Percentiles rank a stretch among this genome's conserved stretches.
These are phyloP conservation scores for Auriculariales sp. DNA, from an alignment of 768 basidiomycete species.

Conservation along the genomic window DNA sequence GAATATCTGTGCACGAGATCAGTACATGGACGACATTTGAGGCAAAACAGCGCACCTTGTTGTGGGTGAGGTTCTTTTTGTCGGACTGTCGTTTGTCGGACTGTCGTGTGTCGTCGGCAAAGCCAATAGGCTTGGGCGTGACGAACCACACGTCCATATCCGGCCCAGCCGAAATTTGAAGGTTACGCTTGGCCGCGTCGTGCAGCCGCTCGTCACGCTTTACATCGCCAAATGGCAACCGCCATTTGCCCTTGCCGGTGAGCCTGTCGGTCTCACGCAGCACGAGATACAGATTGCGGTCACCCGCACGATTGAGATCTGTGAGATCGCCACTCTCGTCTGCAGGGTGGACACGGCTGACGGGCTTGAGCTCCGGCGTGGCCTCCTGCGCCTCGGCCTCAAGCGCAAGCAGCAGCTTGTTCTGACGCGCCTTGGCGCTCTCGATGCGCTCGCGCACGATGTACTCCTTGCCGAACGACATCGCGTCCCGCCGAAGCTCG, in stretches of 20 bases:
- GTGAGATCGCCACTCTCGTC: constrained; percentile 47
- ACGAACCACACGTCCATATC: constrained; percentile 92
- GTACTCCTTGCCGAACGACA: constrained; percentile 57
- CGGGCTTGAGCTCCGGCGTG: constrained; percentile 16
- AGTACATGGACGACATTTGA: neutral
- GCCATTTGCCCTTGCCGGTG: constrained; percentile 66
- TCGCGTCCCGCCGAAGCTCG: constrained; percentile 54
- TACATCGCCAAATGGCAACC: constrained; percentile 59
- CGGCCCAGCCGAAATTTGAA: constrained; percentile 25
- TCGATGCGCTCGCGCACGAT: constrained; percentile 37
- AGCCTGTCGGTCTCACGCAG: constrained; percentile 38
- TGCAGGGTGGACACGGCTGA: constrained; percentile 45
- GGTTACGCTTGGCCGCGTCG: constrained; percentile 31
- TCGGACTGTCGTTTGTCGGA: neutral
- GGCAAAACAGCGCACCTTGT: neutral
- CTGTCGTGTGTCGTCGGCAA: constrained; percentile 36
- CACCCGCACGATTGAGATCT: constrained; percentile 69
- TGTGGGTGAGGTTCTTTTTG: neutral
- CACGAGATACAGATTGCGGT: constrained; percentile 81
- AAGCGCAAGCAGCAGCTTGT: neutral
- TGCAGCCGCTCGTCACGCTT: constrained; percentile 59
- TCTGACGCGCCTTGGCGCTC: constrained; percentile 31
- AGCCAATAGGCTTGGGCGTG: constrained; percentile 76
- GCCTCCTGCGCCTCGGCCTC: constrained; percentile 43
- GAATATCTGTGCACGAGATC: constrained; percentile 46